These are phyloP conservation scores for Fusarium staphyleae DNA, from an alignment of 2,329 filamentous ascomycete species.

Conservation along the genomic window DNA sequence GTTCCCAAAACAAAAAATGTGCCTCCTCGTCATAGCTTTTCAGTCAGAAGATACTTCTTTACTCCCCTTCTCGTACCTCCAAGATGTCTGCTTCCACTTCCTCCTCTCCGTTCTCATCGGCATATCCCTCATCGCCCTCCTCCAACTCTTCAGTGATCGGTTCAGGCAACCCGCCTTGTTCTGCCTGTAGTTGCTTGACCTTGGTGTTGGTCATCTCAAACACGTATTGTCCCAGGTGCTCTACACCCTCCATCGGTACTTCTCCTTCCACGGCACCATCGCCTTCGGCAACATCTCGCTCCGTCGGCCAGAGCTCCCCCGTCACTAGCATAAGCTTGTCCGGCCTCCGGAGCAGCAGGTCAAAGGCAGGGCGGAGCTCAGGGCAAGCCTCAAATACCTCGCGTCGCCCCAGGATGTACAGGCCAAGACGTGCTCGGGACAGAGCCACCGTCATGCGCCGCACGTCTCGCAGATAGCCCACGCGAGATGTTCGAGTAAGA, in stretches of 20 bases:
- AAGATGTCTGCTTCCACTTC: conserved; percentile 46
- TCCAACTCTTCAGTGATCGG: conserved; percentile 41
- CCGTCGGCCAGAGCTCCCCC: conserved; percentile 83
- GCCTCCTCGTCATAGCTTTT: conserved; percentile 5
- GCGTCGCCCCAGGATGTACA: conserved; percentile 90
- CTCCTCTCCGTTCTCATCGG: conserved; percentile 43
- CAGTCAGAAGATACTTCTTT: not conserved
- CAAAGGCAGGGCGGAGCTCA: conserved; percentile 87
- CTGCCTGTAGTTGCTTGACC: conserved; percentile 57
- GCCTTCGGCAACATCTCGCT: conserved; percentile 57
- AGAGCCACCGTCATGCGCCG: conserved; percentile 93
- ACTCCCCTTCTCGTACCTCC: conserved; percentile 47
- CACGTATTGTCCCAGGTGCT: conserved; percentile 95
- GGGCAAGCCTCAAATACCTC: conserved; percentile 88
- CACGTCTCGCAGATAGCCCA: conserved; percentile 92
- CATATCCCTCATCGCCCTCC: conserved; percentile 43
- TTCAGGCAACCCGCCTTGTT: conserved; percentile 40
- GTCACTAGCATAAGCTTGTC: conserved; percentile 83
- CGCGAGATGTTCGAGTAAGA: conserved; percentile 84
- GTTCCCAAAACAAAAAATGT: conserved; percentile 2
- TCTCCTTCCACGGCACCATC: conserved; percentile 57
- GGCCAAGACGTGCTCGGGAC: conserved; percentile 86
- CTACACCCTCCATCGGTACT: conserved; percentile 84
- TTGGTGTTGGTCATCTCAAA: conserved; percentile 87
- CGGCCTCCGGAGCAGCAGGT: conserved; percentile 75